Base-by-base conservation (phyloP, 2,329 filamentous ascomycete genomes). In the Penicillium sp. region DNA sequence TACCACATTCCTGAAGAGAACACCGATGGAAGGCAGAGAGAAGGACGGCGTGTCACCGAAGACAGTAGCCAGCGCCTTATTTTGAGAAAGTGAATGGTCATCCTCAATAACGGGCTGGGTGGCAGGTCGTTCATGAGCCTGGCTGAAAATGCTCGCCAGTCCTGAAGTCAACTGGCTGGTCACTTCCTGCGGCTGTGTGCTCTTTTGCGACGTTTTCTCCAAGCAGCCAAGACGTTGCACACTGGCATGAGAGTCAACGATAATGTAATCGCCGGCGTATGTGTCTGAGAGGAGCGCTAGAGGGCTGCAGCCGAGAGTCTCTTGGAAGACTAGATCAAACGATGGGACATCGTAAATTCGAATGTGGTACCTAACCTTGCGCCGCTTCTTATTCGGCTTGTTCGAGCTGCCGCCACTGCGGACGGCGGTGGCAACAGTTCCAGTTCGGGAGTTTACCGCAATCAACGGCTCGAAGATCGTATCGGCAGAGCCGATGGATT, bases 181-280 rank as follows among this genome's bases (percentile, higher is more conserved):
- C 26, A 68, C 60, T 28, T 72, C 69, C 16, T 60, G 60, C 19
- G 71, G 59, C 40, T 71, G 67, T n/a, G 62, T 52, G 30, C 62
- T 65, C 51, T 68, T 60, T 40, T 73, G 68, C 3, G 68, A 59
- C 6, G 65, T 62, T 54, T 68, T 73, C 26, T 67, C 67, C 53
- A 65, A 51, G 35, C 70, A 73, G 30, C 71, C 68, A 49, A 78
- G 63, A 42, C 72, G 73, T 78, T 87, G 87, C 42, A 96, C 81
- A 69, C 91, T 89, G 14, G 92, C 91, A 0, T 86, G 82, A n/a
- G 89, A 84, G 73, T 96, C 92, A 6, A 97, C 77, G 10, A 89
- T 79, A 42, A 95, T 80, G 73, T 92, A 97, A 4, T 92, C 92
- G 49, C 86, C 87, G 1, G 87, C 85, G 22, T 82, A 83, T 13